A percentile compares a stretch with the other conserved stretches of the same genome.
These are phyloP conservation scores for Paramecium sexaurelia DNA, from an alignment of 73 alveolate species.

Conservation along the genomic window DNA sequence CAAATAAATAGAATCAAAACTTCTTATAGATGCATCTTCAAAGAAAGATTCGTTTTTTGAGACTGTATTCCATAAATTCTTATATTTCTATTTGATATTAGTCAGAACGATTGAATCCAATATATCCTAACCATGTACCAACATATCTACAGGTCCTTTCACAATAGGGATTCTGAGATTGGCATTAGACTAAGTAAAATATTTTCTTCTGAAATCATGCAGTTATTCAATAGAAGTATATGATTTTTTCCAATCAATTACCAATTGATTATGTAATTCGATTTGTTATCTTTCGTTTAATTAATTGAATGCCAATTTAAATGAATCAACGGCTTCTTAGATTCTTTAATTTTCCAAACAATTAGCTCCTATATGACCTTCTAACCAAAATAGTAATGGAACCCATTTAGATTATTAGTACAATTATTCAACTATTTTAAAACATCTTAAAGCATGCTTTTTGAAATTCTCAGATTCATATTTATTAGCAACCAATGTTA, in stretches of 20 bases:
- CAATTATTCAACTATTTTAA: slow-evolving; percentile 31
- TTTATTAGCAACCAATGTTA: slow-evolving; percentile 36
- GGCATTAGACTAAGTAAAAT: not conserved
- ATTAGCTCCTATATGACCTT: slow-evolving; percentile 58
- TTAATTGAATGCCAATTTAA: slow-evolving; percentile 40
- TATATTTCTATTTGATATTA: not conserved
- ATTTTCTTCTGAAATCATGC: not conserved
- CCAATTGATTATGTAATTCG: slow-evolving; percentile 38
- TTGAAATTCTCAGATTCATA: slow-evolving; percentile 38
- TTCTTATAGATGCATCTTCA: slow-evolving; percentile 9
- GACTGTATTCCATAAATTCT: slow-evolving; percentile 37
- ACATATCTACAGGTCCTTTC: slow-evolving; percentile 48
- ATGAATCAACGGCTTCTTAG: slow-evolving; percentile 27
- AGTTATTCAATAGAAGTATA: not conserved
- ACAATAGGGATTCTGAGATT: not conserved
- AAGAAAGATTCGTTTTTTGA: not conserved
- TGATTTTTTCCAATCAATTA: slow-evolving; percentile 51
- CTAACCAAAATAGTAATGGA: slow-evolving; percentile 29
- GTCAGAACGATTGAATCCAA: not conserved
- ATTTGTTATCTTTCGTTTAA: slow-evolving; percentile 30
- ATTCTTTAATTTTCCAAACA: slow-evolving; percentile 31
- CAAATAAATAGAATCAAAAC: slow-evolving; percentile 13
- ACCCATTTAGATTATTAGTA: slow-evolving; percentile 37
- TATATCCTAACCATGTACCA: not conserved
- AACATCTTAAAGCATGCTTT: slow-evolving; percentile 28